Evolutionary conservation across 176 grass and related monocot species (phyloP), one percentile per base, ranked within the genome.

Genomic region (Cymbopogon citratus): DNA sequence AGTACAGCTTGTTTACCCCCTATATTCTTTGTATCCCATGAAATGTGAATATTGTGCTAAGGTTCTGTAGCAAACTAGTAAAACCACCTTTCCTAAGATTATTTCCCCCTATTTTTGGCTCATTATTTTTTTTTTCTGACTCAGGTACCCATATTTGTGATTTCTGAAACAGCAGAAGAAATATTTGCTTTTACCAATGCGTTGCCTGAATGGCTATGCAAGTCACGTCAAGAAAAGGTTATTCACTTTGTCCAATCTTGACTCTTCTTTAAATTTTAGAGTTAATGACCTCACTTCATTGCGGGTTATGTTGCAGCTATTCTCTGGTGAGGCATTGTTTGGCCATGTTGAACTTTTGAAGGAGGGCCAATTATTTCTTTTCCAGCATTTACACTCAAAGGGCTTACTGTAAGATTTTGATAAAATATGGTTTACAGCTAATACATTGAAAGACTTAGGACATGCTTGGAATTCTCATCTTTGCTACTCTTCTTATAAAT

Each of bases 161-260:
- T 98, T 83, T 94, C 92, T 74, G 81, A 85, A 31, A 75, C 75
- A 85, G 90, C 86, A 76, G 90, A 91, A 85, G 91, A 93, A 67
- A 86, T 71, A 36, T 77, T 94, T 52, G 39, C 81, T 44, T 90
- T 88, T 80, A 81, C 87, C 34, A 98, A 93, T 85, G 31, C 90
- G 54, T 74, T 92, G 66, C 95, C 95, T 67, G 95, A 98, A 93
- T 98, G 95, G 92, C 87, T 98, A 70, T 95, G 90, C 63, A 94
- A 95, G 52, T 73, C 90, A 59, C 84, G 90, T 62, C 95, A 98
- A 94, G 90, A 93, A 84, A 98, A 93, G 90, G 95, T 92, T 59
- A 64, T 78, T 89, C 18, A 75, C 67, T 60, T 87, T 59, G 54
- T 11, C 54, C 11, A 59, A 24, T 59, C 54, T 62, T 56, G 65